Base-by-base conservation (phyloP, 1,284 basidiomycete species). In the Volvariella surrecta region DNA sequence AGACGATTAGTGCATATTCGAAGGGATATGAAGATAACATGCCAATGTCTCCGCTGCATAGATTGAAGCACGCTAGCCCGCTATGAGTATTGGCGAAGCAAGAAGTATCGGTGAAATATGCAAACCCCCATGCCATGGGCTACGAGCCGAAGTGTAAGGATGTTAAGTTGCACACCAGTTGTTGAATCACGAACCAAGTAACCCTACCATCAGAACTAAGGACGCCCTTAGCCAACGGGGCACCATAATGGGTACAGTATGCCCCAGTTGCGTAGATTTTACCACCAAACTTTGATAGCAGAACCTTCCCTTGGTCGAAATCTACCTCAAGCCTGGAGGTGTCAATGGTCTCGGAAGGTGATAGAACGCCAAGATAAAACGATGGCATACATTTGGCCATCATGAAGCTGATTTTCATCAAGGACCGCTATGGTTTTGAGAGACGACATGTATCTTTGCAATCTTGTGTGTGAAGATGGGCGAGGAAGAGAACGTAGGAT, bases 221-320 rank as follows among this genome's bases (percentile, higher is more conserved):
- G 4, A 90, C 81, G 48, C 91, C 92, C 60, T 92, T 90, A 4
- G 67, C 75, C n/a, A 93, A 70, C 7, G 82, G 84, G 1, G 89
- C 86, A 10, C 89, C 89, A 56, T 89, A 91, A 62, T 94, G 91
- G 2, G 90, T 93, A 66, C 91, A 95, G 64, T 81, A 87, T 11
- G 86, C 85, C 49, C 82, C 85, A 0, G 88, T 94, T 2, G 90
- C 90, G 56, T 82, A 70, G 4, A 82, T 64, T 48, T 82, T 76
- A 54, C 86, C 80, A 18, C 82, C 82, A 19, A 94, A 63, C 45
- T 84, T 82, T 46, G 85, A 84, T 11, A 95, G 62, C 9, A 95
- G 70, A 30, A 93, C 80, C 62, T 89, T 89, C 39, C 88, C 89
- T 15, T 79, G 59, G 58, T 74, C 84, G 59, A 94, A 92, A 7